Base-by-base conservation (phyloP, 2,329 filamentous ascomycete species). In the Canariomyces notabilis region DNA sequence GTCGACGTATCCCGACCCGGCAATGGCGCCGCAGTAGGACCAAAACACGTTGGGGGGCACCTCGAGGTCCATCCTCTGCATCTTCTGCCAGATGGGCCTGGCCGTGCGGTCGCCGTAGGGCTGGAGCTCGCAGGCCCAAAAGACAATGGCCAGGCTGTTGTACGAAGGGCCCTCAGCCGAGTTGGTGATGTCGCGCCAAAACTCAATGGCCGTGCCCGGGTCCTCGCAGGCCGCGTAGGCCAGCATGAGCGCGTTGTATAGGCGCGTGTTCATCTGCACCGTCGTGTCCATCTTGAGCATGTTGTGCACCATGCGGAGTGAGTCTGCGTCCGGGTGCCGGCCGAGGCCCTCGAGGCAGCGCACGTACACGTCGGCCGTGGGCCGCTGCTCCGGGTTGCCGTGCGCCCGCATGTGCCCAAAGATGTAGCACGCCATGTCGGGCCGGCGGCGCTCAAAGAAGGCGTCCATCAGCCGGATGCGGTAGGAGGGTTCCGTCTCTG, bases 321-420 rank as follows among this genome's bases (percentile, higher is more conserved):
- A 82, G 46, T 87, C 81, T 1, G 68, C 60, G 57, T 86, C 81
- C 7, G 73, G 73, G 34, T 68, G 66, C n/a, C 66, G 64, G 3
- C 83, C 83, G 19, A 95, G 77, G 2, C 89, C 87, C 49, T 87
- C 79, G 47, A 97, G 84, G 51, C 83, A 90, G 26, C 75, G 69
- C 3, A 87, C 76, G 61, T 98, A 98, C 5, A 85, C 86, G 36
- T 87, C 82, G 8, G 78, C 66, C 2, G 74, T 83, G 0, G 93
- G 89, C 1, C 85, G 79, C 18, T 80, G 77, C 1, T 71, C 67
- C 2, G 69, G 68, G 47, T 83, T 79, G 19, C 76, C 73, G 53
- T 89, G 83, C 41, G 85, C 77, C n/a, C 89, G 85, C 90, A 97
- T 97, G 63, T 96, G 88, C 12, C 87, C 87, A 65, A 98, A 96